Base-by-base conservation (phyloP, 805 yeast genomes). In the Jamesozyma spencerorum region DNA sequence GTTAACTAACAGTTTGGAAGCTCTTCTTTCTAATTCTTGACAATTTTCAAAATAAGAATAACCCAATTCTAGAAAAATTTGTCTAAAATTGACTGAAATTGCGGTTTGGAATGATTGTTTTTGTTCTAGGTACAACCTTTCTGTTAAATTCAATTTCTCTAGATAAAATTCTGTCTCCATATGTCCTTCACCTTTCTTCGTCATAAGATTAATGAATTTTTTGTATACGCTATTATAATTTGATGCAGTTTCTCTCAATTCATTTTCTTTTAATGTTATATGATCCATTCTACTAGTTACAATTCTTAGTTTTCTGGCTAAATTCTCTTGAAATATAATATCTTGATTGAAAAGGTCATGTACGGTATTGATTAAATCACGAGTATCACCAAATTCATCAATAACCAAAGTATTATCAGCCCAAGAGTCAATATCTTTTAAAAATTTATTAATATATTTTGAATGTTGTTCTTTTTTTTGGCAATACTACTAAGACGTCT, bases 241-340 rank as follows among this genome's bases (percentile, higher is more conserved):
- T 31, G 50, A 57, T 35, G 44, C 42, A 31, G 40, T 54, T 5
- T 44, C 48, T 13, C 48, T 34, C 36, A 55, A 40, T 34, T 55
- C 54, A 4, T 40, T 47, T 39, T 58, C 62, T 34, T 60, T 48
- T 37, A 44, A 42, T 12, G 51, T 40, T 2, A 57, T 48, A 37
- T 45, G 51, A 29, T 51, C 58, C n/a, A 57, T 38, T 18, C 47
- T 46, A 19, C 45, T 44, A 6, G 47, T 46, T 13, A 56, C 31
- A 5, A 31, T 34, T 34, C 39, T 50, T 18, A 55, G 40, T 24
- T 43, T 44, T 8, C 40, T 42, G 1, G 55, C 31, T 8, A 55
- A 45, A 5, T 48, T 46, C 27, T 51, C 47, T 42, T 57, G 60
- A 26, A 46, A 44, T 7, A 43, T 36, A 20, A 47, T 28, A 35